Percentiles rank a stretch among this genome's conserved stretches.
Evolutionary conservation across 495 filamentous ascomycete genomes (phyloP).

Genomic region (Neurospora sp.): DNA sequence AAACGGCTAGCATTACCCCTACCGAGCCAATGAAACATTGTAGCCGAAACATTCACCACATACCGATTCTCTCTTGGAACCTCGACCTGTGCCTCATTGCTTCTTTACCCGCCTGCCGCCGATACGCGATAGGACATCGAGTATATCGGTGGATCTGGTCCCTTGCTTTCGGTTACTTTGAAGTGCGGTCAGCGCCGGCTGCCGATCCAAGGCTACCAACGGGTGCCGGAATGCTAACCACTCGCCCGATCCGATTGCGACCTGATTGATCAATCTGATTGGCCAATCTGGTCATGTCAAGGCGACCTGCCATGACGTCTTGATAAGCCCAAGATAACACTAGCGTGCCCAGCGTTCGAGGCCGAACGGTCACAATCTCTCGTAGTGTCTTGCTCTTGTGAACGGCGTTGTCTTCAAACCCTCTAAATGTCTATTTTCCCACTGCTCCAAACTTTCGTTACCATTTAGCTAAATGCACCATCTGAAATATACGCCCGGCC

Average conservation of each 20-base stretch:
- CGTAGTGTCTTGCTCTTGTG: not conserved
- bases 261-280: not conserved
- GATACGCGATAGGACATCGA: not conserved
- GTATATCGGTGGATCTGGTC: not conserved
- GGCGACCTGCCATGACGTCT: not conserved
- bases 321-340: not conserved
- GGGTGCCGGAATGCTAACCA: not conserved
- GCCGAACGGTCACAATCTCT: not conserved
- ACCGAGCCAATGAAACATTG: not conserved
- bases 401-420: not conserved
- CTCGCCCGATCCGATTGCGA: not conserved
- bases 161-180: not conserved
- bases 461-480: not conserved
- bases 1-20: not conserved
- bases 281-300: not conserved
- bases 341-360: not conserved
- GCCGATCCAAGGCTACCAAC: not conserved
- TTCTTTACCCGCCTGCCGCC: not conserved
- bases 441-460: not conserved
- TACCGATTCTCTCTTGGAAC: not conserved
- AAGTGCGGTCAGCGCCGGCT: not conserved
- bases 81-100: not conserved
- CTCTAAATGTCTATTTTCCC: not conserved
- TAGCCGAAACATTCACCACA: not conserved
- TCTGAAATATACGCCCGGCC: not conserved